Evolutionary conservation across 106 monocot genomes (phyloP), one percentile per base, ranked within the genome.

Genomic region (Platanthera guangdongensis): DNA sequence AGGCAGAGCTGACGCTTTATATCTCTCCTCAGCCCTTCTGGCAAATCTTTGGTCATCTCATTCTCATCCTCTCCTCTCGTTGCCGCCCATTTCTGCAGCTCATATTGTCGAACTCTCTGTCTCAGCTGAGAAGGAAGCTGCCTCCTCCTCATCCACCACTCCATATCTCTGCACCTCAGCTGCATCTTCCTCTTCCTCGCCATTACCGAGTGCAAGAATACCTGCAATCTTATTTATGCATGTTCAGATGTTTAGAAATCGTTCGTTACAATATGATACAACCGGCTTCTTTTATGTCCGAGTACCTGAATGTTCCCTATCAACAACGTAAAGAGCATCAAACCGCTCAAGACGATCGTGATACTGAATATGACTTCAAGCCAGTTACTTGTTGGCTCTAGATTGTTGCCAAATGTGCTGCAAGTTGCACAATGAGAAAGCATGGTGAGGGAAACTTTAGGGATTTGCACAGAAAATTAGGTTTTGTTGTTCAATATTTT

Each of bases 131-230:
- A 90, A 0, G 88, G 88, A 46, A 95, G 78, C 46, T 95, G 95
- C 52, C 95, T 86, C 77, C 95, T 74, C 73, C 82, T 88, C 95
- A 95, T 95, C 95, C 95, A 95, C 95, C 95, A 95, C 72, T 95
- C 95, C 90, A 95, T 83, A 82, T 95, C 92, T 51, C 95, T 86
- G 73, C 81, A 93, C 19, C 95, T 51, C 48, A 95, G 70, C 13
- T 95, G 95, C 92, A 90, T 88, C 85, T 88, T 87, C 57, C 95
- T 74, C 79, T 88, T 95, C 80, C 95, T 83, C 16, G 90, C 85
- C 88, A 92, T 88, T 25, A 95, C 92, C 7, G 90, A 90, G 57
- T 95, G 95, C 80, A 95, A 64, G 77, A 95, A 88, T 7, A 92
- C 95, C 95, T 95, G 62, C 30, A 76, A 30, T 39, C 39, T 39